Evolutionary conservation across 208 protist species (phyloP), one percentile per base, ranked within the genome.

Genomic region (Angomonas desouzai): DNA sequence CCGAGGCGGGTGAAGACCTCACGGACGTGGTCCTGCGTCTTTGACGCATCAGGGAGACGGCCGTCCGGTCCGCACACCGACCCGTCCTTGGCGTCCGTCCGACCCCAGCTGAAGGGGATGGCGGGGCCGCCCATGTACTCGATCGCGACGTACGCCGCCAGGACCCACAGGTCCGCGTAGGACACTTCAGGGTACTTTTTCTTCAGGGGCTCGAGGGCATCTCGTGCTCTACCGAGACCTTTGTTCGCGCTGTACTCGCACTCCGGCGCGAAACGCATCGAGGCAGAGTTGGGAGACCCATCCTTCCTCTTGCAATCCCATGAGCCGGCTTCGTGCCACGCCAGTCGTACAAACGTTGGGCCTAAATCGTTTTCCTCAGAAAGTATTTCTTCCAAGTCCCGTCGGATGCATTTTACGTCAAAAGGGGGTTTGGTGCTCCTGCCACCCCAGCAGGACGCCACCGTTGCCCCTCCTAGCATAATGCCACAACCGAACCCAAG

Each of bases 81-180:
- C 48, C 80, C 79, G 47, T 84, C 79, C 74, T 79, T 85, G 49
- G 80, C 87, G 62, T 96, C 93, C 57, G 68, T 57, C 10, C 92
- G 87, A 43, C 94, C 94, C 70, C 79, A 90, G 66, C 74, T 72
- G 76, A 78, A 98, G 29, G 75, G 70, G 64, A 98, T 92, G 25
- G 43, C 51, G 13, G 94, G 94, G 9, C 93, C 94, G 28, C 89
- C 92, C 87, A 97, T 96, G 48, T 80, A 72, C 66, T 97, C 90
- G 64, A 98, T 87, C n/a, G 93, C 91, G 47, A 96, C 89, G 57
- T 83, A 83, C 29, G 82, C 82, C 9, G 89, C 93, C 34, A 96
- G 79, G 47, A 89, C 87, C 87, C 88, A 98, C 32, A 98, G 76
- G 64, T 98, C 96, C 2, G 89, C 89, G 73, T 97, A 97, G 33